phyloP scores from a whole-genome alignment of 768 basidiomycete species.

The Mrakia hoshinonis region DNA sequence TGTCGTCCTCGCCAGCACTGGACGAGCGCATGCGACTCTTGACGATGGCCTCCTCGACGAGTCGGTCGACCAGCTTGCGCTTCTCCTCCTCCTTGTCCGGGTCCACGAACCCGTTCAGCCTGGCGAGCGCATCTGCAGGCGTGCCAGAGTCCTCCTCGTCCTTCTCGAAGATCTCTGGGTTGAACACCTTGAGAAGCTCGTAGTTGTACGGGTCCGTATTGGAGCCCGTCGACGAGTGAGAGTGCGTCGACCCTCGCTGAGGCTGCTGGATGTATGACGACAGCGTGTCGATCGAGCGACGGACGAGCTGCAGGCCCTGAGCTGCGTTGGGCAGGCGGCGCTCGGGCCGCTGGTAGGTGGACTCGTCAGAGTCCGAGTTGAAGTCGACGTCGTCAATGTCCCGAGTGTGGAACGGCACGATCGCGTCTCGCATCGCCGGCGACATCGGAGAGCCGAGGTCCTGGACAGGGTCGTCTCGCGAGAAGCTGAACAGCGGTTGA shows the following conservation, averaged over 20 bases:
- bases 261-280: not conserved
- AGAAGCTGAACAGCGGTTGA: conserved; percentile 5
- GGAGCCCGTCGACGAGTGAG: not conserved
- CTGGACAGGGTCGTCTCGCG: not conserved
- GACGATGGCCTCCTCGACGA: conserved; percentile 32
- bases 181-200: conserved; percentile 48
- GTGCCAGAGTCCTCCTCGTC: conserved; percentile 56
- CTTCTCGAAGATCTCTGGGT: conserved; percentile 42
- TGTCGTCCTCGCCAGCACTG: conserved; percentile 46
- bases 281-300: conserved; percentile 19
- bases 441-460: not conserved
- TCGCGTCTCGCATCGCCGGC: conserved; percentile 10
- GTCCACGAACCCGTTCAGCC: conserved; percentile 81
- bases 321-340: not conserved
- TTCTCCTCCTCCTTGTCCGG: conserved; percentile 55
- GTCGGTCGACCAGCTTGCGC: conserved; percentile 60
- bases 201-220: not conserved
- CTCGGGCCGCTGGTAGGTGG: not conserved
- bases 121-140: conserved; percentile 67
- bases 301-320: conserved; percentile 15
- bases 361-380: conserved; percentile 14
- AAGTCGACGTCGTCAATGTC: conserved; percentile 23
- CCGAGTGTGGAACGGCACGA: conserved; percentile 21
- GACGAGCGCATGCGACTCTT: conserved; percentile 62
- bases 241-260: conserved; percentile 17